phyloP scores from a whole-genome alignment of 2,329 filamentous ascomycete genomes.

The Colletotrichum kahawae region DNA sequence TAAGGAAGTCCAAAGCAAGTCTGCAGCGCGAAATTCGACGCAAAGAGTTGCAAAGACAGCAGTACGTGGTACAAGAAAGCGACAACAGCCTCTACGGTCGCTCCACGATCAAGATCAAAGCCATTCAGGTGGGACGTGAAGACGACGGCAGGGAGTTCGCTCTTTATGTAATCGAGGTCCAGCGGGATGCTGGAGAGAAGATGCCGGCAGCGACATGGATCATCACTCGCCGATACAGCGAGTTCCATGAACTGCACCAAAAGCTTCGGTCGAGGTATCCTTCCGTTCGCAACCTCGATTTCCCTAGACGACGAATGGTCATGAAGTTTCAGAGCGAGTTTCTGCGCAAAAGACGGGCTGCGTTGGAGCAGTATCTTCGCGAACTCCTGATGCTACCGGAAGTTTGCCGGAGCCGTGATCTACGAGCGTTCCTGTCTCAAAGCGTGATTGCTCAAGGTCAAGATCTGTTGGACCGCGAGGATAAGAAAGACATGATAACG shows the following conservation, averaged over 20 bases:
- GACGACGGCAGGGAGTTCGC: conserved; percentile 94
- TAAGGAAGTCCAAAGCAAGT: conserved; percentile 93
- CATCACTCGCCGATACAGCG: conserved; percentile 91
- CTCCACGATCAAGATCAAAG: conserved; percentile 87
- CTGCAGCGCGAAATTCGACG: conserved; percentile 89
- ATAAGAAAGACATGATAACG: conserved; percentile 87
- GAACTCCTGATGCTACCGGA: conserved; percentile 86
- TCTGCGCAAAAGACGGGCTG: conserved; percentile 82
- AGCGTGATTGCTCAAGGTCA: conserved; percentile 74
- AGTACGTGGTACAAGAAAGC: conserved; percentile 96
- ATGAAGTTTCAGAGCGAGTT: conserved; percentile 98
- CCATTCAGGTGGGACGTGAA: conserved; percentile 89
- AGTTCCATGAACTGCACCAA: conserved; percentile 96
- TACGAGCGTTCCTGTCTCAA: conserved; percentile 91
- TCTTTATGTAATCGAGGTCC: conserved; percentile 91
- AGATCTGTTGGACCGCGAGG: conserved; percentile 61
- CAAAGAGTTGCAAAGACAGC: conserved; percentile 94
- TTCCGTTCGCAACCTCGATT: conserved; percentile 87
- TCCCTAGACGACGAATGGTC: conserved; percentile 88
- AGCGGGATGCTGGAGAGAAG: conserved; percentile 87
- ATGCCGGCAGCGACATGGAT: conserved; percentile 97
- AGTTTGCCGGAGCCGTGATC: conserved; percentile 90
- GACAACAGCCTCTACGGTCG: conserved; percentile 96
- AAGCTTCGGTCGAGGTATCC: conserved; percentile 83
- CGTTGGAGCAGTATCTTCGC: conserved; percentile 83